These are phyloP conservation scores for Globisporangium nagaii DNA, from an alignment of 352 stramenopile genomes.

Conservation along the genomic window DNA sequence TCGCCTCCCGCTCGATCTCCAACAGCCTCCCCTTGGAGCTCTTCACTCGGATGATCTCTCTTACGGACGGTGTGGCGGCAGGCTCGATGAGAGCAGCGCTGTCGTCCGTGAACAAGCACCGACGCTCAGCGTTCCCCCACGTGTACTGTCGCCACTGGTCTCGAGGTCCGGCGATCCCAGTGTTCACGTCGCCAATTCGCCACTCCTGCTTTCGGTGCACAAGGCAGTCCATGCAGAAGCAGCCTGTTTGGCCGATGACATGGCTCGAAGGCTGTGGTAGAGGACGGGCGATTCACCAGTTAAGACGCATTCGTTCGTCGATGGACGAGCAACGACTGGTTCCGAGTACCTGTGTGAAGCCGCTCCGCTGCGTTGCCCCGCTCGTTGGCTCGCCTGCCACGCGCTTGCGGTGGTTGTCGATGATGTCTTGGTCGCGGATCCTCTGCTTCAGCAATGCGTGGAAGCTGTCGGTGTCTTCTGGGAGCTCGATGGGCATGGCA, in stretches of 20 bases:
- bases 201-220: conserved; percentile 70
- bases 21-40: conserved; percentile 31
- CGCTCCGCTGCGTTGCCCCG: conserved; percentile 9
- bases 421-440: conserved; percentile 48
- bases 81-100: conserved; percentile 12
- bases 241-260: conserved; percentile 60
- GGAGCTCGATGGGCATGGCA: conserved; percentile 33
- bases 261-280: conserved; percentile 28
- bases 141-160: conserved; percentile 61
- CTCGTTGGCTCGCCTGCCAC: background rate
- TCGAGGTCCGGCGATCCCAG: conserved; percentile 49
- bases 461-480: conserved; percentile 36
- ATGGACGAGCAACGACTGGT: background rate
- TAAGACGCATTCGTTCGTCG: background rate
- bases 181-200: conserved; percentile 68
- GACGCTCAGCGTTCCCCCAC: conserved; percentile 56
- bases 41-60: conserved; percentile 41
- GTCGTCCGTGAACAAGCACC: conserved; percentile 24
- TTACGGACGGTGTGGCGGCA: conserved; percentile 31
- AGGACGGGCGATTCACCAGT: background rate
- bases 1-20: conserved; percentile 55
- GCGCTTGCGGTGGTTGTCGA: conserved; percentile 28
- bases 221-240: conserved; percentile 72
- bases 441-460: conserved; percentile 42
- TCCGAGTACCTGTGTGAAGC: conserved; percentile 3